Conservation (phyloP, 441 rosid genomes). For the Mallotus japonicus region DNA sequence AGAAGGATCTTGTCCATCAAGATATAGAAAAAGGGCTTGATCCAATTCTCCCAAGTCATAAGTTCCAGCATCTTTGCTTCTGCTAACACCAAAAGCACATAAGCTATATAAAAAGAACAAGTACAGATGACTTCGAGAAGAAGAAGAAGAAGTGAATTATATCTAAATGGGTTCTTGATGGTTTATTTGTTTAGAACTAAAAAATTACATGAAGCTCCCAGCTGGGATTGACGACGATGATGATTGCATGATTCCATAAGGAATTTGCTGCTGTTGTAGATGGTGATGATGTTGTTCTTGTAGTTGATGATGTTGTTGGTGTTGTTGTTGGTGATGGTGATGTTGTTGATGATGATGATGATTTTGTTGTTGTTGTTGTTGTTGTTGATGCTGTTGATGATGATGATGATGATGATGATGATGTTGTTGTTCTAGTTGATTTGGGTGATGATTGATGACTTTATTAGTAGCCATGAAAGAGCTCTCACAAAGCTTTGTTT, state of each 20-base stretch:
- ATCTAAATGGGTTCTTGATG: not conserved
- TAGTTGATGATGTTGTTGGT: conserved; percentile 16
- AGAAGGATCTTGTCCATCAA: conserved; percentile 79
- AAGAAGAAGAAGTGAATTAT: not conserved
- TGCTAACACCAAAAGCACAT: conserved; percentile 27
- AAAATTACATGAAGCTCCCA: conserved; percentile 70
- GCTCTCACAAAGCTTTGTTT: conserved; percentile 16
- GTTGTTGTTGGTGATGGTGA: conserved; percentile 29
- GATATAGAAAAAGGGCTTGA: conserved; percentile 90
- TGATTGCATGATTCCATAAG: conserved; percentile 64
- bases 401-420: too few species aligned
- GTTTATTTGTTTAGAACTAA: not conserved
- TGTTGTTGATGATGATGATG: conserved; percentile 26
- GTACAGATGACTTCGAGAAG: not conserved
- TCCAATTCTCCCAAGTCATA: conserved; percentile 92
- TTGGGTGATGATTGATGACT: conserved; percentile 34
- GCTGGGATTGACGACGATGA: conserved; percentile 47
- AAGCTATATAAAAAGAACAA: not conserved
- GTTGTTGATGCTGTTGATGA: too few species aligned
- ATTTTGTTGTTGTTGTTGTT: conserved; percentile 12
- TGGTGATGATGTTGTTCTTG: conserved; percentile 29
- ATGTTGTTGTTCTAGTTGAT: conserved; percentile 32
- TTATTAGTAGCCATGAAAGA: conserved; percentile 49
- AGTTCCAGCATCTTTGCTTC: conserved; percentile 65
- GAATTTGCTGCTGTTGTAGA: conserved; percentile 48